Conservation (phyloP, 2,329 filamentous ascomycete genomes). For the Paraconiothyrium sp. region DNA sequence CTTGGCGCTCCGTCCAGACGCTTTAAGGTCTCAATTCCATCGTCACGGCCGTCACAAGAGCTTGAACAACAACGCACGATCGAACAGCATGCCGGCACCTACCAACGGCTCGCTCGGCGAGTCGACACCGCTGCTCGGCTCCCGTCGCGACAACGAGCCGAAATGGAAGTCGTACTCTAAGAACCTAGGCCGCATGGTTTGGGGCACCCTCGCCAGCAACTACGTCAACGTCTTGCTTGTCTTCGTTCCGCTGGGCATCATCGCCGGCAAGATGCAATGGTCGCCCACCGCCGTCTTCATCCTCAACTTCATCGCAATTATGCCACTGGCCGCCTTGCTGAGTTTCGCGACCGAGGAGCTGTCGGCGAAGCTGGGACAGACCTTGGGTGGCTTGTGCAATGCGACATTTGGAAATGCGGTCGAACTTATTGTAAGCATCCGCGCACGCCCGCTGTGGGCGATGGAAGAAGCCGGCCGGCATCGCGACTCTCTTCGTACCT, state of each 20-base stretch:
- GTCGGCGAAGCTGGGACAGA: slow-evolving; percentile 75
- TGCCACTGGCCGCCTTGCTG: slow-evolving; percentile 76
- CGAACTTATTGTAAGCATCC: slow-evolving; percentile 71
- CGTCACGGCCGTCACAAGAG: slow-evolving; percentile 38
- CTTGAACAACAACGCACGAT: slow-evolving; percentile 18
- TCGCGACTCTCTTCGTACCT: background rate
- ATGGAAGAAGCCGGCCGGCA: background rate
- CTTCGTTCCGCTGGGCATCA: slow-evolving; percentile 77
- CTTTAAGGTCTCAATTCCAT: slow-evolving; percentile 47
- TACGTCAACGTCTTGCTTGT: slow-evolving; percentile 76
- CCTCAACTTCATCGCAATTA: slow-evolving; percentile 83
- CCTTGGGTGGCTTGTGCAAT: slow-evolving; percentile 77
- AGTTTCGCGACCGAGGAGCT: slow-evolving; percentile 84
- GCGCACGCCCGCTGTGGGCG: slow-evolving; percentile 1
- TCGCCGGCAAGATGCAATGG: slow-evolving; percentile 71
- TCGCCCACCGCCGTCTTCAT: slow-evolving; percentile 74
- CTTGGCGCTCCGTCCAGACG: slow-evolving; percentile 36
- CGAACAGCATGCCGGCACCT: slow-evolving; percentile 33
- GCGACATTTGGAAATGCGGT: slow-evolving; percentile 84
- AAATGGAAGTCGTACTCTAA: slow-evolving; percentile 41
- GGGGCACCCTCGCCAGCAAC: slow-evolving; percentile 58
- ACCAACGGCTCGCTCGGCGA: slow-evolving; percentile 41
- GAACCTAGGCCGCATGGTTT: slow-evolving; percentile 49
- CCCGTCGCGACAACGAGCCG: slow-evolving; percentile 33
- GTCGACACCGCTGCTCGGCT: slow-evolving; percentile 42